Percentiles rank a stretch among this genome's conserved stretches.
phyloP scores from a whole-genome alignment of 202 grass and related monocot genomes.

The Musa balbisiana region DNA sequence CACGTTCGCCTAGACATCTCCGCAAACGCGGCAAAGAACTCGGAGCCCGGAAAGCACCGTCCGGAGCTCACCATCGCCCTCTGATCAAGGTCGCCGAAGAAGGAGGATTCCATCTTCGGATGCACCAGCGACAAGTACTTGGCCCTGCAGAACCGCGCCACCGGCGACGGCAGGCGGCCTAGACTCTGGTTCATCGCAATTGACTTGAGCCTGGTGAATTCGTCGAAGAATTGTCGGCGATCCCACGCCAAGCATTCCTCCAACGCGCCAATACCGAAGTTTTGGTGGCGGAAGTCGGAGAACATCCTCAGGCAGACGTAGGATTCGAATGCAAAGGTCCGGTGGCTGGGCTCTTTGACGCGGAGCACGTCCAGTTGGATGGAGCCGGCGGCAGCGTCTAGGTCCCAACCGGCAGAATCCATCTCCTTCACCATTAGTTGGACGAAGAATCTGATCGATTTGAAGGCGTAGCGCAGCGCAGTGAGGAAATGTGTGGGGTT shows the following conservation, averaged over 20 bases:
- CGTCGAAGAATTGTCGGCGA: constrained; percentile 53
- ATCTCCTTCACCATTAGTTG: constrained; percentile 39
- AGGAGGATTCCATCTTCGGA: constrained; percentile 51
- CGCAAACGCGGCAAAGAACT: constrained; percentile 47
- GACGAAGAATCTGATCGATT: constrained; percentile 43
- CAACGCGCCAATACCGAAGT: not conserved
- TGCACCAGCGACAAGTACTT: constrained; percentile 54
- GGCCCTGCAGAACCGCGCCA: constrained; percentile 39
- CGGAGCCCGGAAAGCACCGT: constrained; percentile 18
- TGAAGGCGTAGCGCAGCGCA: constrained; percentile 33
- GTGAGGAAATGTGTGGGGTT: constrained; percentile 64
- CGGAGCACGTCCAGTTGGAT: constrained; percentile 40
- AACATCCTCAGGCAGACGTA: constrained; percentile 7
- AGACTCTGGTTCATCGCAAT: constrained; percentile 13
- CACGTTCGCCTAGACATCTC: constrained; percentile 81
- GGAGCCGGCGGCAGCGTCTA: constrained; percentile 32
- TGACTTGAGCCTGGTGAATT: constrained; percentile 43
- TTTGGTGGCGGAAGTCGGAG: not conserved
- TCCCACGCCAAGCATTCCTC: constrained; percentile 27
- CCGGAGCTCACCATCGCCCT: constrained; percentile 18
- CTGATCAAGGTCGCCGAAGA: constrained; percentile 32
- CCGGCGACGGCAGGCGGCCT: constrained; percentile 11
- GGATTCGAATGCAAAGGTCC: constrained; percentile 25
- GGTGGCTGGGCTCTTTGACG: constrained; percentile 15
- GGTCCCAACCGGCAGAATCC: constrained; percentile 52